phyloP scores from a whole-genome alignment of 1,284 basidiomycete species.

The Kalmanozyma brasiliensis region DNA sequence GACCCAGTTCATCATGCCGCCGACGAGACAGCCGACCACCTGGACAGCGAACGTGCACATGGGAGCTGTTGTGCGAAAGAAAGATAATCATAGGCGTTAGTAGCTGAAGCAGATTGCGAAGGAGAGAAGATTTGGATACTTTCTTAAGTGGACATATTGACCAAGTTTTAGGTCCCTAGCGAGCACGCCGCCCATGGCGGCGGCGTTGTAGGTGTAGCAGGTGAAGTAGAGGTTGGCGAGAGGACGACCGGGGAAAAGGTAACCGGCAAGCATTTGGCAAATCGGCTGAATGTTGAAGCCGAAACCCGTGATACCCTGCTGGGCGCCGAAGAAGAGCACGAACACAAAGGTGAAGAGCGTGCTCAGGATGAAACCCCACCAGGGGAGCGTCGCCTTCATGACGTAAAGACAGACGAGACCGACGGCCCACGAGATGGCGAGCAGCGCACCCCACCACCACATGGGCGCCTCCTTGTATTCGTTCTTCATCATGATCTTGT shows the following conservation, averaged over 20 bases:
- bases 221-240: slow-evolving; percentile 55
- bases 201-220: slow-evolving; percentile 47
- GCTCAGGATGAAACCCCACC: slow-evolving; percentile 33
- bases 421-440: slow-evolving; percentile 21
- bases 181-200: slow-evolving; percentile 28
- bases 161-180: slow-evolving; percentile 43
- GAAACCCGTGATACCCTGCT: slow-evolving; percentile 30
- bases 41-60: slow-evolving; percentile 42
- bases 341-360: slow-evolving; percentile 28
- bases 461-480: slow-evolving; percentile 31
- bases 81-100: too few relatives aligned
- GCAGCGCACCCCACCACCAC: slow-evolving; percentile 32
- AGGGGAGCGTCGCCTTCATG: slow-evolving; percentile 37
- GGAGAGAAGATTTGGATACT: too few relatives aligned
- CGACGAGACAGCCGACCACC: slow-evolving; percentile 43
- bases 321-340: slow-evolving; percentile 30
- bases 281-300: slow-evolving; percentile 47
- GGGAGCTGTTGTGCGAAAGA: too few relatives aligned
- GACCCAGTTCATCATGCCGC: slow-evolving; percentile 44
- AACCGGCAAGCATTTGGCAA: slow-evolving; percentile 52
- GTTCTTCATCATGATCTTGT: slow-evolving; percentile 35
- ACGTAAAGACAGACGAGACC: slow-evolving; percentile 27
- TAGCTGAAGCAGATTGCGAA: too few relatives aligned
- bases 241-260: slow-evolving; percentile 43
- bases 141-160: slow-evolving; percentile 60